Percentiles rank a stretch among this genome's conserved stretches.
These are phyloP conservation scores for Helicocarpus griseus DNA, from an alignment of 2,329 filamentous ascomycete species.

Conservation along the genomic window DNA sequence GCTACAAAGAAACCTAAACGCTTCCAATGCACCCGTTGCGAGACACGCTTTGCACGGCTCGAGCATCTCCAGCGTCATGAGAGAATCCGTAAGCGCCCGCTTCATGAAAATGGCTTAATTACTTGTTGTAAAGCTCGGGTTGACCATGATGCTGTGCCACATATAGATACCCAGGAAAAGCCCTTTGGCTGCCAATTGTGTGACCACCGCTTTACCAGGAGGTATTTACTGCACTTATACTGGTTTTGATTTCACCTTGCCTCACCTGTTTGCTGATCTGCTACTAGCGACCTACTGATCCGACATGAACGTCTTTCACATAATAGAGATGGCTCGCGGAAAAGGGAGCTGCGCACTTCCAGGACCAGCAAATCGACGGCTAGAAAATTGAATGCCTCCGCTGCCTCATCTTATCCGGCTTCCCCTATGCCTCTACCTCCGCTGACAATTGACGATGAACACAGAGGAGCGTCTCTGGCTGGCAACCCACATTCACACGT, in stretches of 20 bases:
- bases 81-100: slow-evolving; percentile 18
- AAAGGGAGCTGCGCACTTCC: background rate
- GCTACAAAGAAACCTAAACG: slow-evolving; percentile 1
- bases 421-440: background rate
- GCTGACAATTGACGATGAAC: background rate
- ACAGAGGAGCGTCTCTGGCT: background rate
- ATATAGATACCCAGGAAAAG: slow-evolving; percentile 29
- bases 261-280: background rate
- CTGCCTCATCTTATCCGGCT: background rate
- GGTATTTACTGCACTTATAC: slow-evolving; percentile 18
- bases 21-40: slow-evolving; percentile 1
- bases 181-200: slow-evolving; percentile 31
- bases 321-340: slow-evolving; percentile 14
- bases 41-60: slow-evolving; percentile 21
- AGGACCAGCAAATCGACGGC: slow-evolving; percentile 18
- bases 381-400: slow-evolving; percentile 4
- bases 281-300: slow-evolving; percentile 28
- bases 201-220: slow-evolving; percentile 33
- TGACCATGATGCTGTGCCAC: background rate
- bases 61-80: slow-evolving; percentile 35
- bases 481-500: background rate
- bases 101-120: background rate
- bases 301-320: slow-evolving; percentile 33
- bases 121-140: background rate
- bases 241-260: slow-evolving; percentile 8